Conservation (phyloP, 2,329 filamentous ascomycete species). For the Aureobasidium sp. region DNA sequence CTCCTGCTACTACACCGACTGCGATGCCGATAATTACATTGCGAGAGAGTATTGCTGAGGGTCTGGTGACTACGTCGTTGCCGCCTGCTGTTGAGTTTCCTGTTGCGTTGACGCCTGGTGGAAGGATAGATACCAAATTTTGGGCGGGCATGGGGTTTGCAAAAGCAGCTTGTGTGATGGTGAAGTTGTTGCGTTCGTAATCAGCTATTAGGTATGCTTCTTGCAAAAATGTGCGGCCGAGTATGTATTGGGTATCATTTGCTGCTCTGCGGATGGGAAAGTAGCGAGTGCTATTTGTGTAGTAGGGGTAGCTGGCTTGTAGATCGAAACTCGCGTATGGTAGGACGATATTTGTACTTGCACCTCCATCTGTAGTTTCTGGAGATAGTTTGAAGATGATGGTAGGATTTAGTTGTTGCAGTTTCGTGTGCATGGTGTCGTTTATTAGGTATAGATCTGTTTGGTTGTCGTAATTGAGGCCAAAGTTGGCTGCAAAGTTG, state of each 20-base stretch:
- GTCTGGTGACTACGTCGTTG: slow-evolving; percentile 12
- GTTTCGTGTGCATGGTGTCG: slow-evolving; percentile 24
- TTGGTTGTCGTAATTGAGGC: slow-evolving; percentile 27
- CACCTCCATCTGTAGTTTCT: slow-evolving; percentile 25
- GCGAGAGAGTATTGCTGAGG: slow-evolving; percentile 16
- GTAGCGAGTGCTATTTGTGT: slow-evolving; percentile 55
- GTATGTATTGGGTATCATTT: slow-evolving; percentile 47
- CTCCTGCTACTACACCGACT: slow-evolving; percentile 22
- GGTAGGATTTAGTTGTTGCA: slow-evolving; percentile 31
- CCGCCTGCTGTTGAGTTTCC: slow-evolving; percentile 1
- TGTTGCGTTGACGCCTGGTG: slow-evolving; percentile 23
- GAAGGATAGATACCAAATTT: slow-evolving; percentile 24
- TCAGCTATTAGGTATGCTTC: slow-evolving; percentile 50
- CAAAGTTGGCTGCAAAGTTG: slow-evolving; percentile 29
- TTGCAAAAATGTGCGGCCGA: slow-evolving; percentile 62
- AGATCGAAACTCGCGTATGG: slow-evolving; percentile 43
- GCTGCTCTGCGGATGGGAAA: slow-evolving; percentile 56
- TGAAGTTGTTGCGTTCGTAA: slow-evolving; percentile 40
- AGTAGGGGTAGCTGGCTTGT: slow-evolving; percentile 39
- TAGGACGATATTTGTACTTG: slow-evolving; percentile 35
- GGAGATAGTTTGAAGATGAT: slow-evolving; percentile 37
- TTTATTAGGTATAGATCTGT: slow-evolving; percentile 31
- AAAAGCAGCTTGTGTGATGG: slow-evolving; percentile 31
- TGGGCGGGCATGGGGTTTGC: slow-evolving; percentile 28
- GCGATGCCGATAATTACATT: slow-evolving; percentile 28